Evolutionary conservation across 169 alveolate species (phyloP).

Genomic region (Sarcocystis neurona): DNA sequence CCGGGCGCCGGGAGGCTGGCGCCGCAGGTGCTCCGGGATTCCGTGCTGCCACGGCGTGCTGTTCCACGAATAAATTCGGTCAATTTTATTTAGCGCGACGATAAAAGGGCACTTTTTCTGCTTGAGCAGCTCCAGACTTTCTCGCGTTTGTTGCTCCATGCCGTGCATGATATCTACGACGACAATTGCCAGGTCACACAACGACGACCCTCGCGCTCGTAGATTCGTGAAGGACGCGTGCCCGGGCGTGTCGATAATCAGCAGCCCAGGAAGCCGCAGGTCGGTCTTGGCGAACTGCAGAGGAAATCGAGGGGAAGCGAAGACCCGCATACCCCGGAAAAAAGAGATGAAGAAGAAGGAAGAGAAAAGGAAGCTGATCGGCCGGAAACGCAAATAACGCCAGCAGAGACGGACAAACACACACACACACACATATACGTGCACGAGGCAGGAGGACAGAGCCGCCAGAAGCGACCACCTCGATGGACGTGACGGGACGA

Average conservation of each 20-base stretch:
- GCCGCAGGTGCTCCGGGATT: constrained; percentile 2
- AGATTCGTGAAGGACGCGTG: constrained; percentile 97
- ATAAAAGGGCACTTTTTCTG: constrained; percentile 94
- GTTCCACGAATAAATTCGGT: constrained; percentile 96
- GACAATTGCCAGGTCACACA: constrained; percentile 98
- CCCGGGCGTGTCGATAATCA: constrained; percentile 99
- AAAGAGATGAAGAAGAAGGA: not conserved
- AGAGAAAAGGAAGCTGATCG: too few species aligned
- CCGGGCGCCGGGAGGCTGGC: not conserved
- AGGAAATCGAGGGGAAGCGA: not conserved
- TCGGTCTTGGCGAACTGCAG: constrained; percentile 65
- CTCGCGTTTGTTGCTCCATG: constrained; percentile 97
- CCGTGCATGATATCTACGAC: constrained; percentile 99
- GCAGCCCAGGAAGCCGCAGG: constrained; percentile 93
- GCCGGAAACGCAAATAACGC: too few species aligned
- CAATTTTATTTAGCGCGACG: constrained; percentile 98
- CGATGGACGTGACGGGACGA: too few species aligned
- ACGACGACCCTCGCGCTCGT: constrained; percentile 98
- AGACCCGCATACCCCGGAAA: not conserved
- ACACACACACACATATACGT: too few species aligned
- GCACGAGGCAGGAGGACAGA: too few species aligned
- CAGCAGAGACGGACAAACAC: too few species aligned
- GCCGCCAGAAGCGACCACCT: too few species aligned
- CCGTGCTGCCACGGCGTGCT: constrained; percentile 63
- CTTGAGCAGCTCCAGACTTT: constrained; percentile 90